Conservation (phyloP, 2,329 filamentous ascomycete species). For the Aquanectria penicillioides region DNA sequence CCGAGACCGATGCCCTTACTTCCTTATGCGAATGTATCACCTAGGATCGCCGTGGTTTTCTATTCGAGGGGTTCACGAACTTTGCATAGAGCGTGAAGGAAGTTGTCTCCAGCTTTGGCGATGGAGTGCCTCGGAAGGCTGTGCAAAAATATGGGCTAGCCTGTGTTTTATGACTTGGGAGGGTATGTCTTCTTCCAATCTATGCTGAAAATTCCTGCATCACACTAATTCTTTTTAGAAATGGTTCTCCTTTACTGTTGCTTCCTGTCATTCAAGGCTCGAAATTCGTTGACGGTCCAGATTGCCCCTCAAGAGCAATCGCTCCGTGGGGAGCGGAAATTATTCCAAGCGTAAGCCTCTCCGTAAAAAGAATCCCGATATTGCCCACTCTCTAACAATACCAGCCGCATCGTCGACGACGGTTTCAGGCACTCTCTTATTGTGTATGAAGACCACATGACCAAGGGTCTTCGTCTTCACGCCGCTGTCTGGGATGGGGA, state of each 20-base stretch:
- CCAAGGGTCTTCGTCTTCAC: constrained; percentile 63
- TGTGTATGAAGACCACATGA: constrained; percentile 62
- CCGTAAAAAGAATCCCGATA: not conserved
- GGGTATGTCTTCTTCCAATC: constrained; percentile 50
- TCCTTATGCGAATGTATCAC: constrained; percentile 58
- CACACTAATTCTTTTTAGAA: constrained; percentile 51
- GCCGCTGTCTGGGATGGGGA: constrained; percentile 66
- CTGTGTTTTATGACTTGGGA: constrained; percentile 70
- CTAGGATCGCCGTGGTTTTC: constrained; percentile 57
- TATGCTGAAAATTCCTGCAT: not conserved
- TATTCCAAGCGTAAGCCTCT: constrained; percentile 65
- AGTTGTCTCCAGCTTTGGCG: constrained; percentile 61
- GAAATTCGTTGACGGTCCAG: constrained; percentile 56
- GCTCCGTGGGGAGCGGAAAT: constrained; percentile 58
- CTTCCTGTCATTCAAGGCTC: constrained; percentile 66
- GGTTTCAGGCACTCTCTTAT: constrained; percentile 62
- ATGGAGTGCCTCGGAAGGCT: constrained; percentile 57
- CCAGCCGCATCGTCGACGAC: constrained; percentile 66
- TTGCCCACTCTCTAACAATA: constrained; percentile 20
- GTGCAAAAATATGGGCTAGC: constrained; percentile 63
- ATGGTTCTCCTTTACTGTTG: constrained; percentile 68
- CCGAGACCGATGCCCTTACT: constrained; percentile 54
- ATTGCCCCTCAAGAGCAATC: constrained; percentile 58
- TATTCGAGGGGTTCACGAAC: constrained; percentile 62
- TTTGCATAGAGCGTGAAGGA: constrained; percentile 61